Evolutionary conservation across 495 filamentous ascomycete genomes (phyloP), one percentile per base, ranked within the genome.

Genomic region (Penicillium arizonense): DNA sequence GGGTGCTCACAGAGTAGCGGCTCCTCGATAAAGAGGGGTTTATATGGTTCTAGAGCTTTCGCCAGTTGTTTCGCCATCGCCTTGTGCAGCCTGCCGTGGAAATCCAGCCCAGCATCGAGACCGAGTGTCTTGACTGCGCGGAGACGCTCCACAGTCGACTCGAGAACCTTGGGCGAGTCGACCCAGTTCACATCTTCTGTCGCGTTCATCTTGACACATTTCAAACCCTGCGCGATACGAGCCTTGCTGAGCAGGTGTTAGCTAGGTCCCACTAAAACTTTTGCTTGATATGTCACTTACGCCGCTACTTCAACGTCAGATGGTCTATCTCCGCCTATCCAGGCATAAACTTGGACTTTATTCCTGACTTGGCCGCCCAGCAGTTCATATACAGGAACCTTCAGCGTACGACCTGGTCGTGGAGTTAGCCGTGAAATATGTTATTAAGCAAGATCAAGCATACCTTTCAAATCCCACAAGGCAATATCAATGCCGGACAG

Each of bases 271-370:
- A n/a, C n/a, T n/a, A n/a, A n/a, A n/a, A n/a, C 11, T 45, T 32
- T 6, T 3, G 13, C 14, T 23, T 3, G 3, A n/a, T 13, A 14
- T 2, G 9, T 3, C 1, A 66, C 68, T 43, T 36, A 71, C 69
- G 66, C 87, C 63, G 85, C 83, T 2, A 50, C 66, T 57, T 83
- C 80, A 0, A 93, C 82, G 59, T 91, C 89, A 20, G 69, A 64
- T 5, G 89, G 89, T n/a, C 87, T 75, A 58, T 93, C 89, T 7
- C 89, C 89, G 26, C 89, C 89, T 59, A 93, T 90, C 89, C 89
- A 93, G n/a, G 86, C 83, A 62, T 93, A 93, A 4, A 93, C 89
- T 54, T 81, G 82, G 26, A 90, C 66, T 63, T 86, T 89, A 58
- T 87, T 72, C 24, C 89, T 76, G 32, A 92, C 85, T 57, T 88